Base-by-base conservation (phyloP, 192 early-diverging fungal species). In the Coemansia sp. region DNA sequence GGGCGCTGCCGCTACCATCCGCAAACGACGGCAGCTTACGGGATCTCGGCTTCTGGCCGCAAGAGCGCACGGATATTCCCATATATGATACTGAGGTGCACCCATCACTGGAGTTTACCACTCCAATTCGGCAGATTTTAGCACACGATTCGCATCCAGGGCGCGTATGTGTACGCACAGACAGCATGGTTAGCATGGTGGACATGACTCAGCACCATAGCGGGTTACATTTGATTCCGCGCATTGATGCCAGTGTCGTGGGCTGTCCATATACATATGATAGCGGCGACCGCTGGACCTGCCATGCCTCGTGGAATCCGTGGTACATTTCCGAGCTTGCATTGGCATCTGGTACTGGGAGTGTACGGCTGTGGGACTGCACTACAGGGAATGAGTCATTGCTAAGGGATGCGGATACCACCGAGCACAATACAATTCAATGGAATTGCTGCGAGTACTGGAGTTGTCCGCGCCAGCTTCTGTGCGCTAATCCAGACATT, bases 381-480 rank as follows among this genome's bases (percentile, higher is more conserved):
- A 38, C 50, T n/a, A 22, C 36, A 19, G 55, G 56, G 15, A 14
- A 48, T 3, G 63, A 46, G 14, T 60, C 64, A 12, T 46, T 57
- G 54, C 46, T 75, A 47, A 61, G 61, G 42, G 20, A 21, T 21
- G 5, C 52, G 4, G 59, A 75, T 14, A 17, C 26, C 15, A 26
- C 20, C 21, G 36, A 17, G 10, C 14, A 6, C 7, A 56, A 65
- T 47, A 63, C 46, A 28, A 44, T 62, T 23, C 67, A 73, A 60
- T 79, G 76, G 76, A 64, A 66, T 25, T 46, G 63, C 19, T 79
- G 76, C 62, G 76, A 72, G 52, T 79, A 70, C 54, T 73, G 70
- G 76, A 65, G 57, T 54, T 69, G 71, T 37, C 76, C 76, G 14
- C 70, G 76, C 20, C 63, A 59, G 11, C 37, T 79, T 5, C 60